Evolutionary conservation across 2,329 filamentous ascomycete genomes (phyloP).

Genomic region (Ascochyta clinopodiicola): DNA sequence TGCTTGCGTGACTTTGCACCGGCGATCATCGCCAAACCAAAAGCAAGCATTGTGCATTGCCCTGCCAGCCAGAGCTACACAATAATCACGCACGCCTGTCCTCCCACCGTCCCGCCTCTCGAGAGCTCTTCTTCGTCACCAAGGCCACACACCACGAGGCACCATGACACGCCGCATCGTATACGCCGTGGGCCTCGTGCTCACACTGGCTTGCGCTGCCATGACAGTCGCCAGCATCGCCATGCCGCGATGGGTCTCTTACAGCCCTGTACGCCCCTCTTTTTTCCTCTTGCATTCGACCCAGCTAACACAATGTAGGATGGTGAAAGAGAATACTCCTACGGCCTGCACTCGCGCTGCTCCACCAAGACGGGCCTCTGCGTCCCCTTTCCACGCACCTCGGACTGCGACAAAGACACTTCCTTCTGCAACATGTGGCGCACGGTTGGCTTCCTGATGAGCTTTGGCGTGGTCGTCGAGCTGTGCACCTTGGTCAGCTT

Average conservation of each 20-base stretch:
- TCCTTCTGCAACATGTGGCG: slow-evolving; percentile 93
- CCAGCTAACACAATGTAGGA: slow-evolving; percentile 29
- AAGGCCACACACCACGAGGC: slow-evolving; percentile 1
- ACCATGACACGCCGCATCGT: slow-evolving; percentile 57
- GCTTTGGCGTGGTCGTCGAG: slow-evolving; percentile 81
- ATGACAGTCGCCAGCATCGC: slow-evolving; percentile 74
- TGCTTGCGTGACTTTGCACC: slow-evolving; percentile 18
- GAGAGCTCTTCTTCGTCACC: not conserved
- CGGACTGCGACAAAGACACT: slow-evolving; percentile 71
- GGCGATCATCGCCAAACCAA: slow-evolving; percentile 5
- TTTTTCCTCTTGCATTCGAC: too few species aligned
- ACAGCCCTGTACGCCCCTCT: slow-evolving; percentile 51
- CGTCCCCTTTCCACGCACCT: slow-evolving; percentile 69
- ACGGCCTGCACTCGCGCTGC: slow-evolving; percentile 83
- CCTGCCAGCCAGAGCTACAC: not conserved
- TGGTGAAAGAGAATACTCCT: slow-evolving; percentile 53
- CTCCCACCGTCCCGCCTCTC: not conserved
- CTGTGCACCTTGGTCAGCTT: slow-evolving; percentile 82
- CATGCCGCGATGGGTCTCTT: slow-evolving; percentile 75
- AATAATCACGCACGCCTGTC: slow-evolving; percentile 10
- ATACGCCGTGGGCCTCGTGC: slow-evolving; percentile 57
- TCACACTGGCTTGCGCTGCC: slow-evolving; percentile 62
- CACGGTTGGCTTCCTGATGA: slow-evolving; percentile 85
- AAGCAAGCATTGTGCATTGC: slow-evolving; percentile 3
- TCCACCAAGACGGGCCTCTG: slow-evolving; percentile 71